Conservation (phyloP, 1,139 yeast genomes). For the Insectozyma bohioensis region DNA sequence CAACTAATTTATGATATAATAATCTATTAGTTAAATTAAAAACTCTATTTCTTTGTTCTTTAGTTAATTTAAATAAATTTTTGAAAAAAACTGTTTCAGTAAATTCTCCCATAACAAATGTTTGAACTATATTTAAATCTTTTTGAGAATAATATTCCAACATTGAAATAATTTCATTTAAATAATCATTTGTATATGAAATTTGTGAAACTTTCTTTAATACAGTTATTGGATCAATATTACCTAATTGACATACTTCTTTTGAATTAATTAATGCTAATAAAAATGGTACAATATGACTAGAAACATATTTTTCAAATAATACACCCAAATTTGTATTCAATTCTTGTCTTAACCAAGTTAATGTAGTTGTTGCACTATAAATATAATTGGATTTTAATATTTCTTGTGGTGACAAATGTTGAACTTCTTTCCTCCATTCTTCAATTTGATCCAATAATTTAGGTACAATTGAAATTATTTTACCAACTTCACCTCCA, state of each 20-base stretch:
- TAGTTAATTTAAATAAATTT: slow-evolving; percentile 58
- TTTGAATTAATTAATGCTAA: slow-evolving; percentile 66
- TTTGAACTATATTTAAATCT: slow-evolving; percentile 63
- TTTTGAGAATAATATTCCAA: slow-evolving; percentile 47
- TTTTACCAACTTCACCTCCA: slow-evolving; percentile 24
- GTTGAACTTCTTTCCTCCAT: slow-evolving; percentile 38
- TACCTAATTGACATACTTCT: slow-evolving; percentile 79
- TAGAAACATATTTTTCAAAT: slow-evolving; percentile 37
- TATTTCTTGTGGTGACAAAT: slow-evolving; percentile 44
- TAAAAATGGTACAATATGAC: slow-evolving; percentile 67
- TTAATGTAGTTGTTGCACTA: slow-evolving; percentile 45
- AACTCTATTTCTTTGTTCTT: slow-evolving; percentile 49
- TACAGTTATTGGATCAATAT: slow-evolving; percentile 53
- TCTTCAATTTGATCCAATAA: slow-evolving; percentile 45
- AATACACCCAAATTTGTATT: slow-evolving; percentile 41
- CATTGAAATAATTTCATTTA: slow-evolving; percentile 49
- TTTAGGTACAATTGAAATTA: slow-evolving; percentile 25
- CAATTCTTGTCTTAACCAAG: slow-evolving; percentile 44
- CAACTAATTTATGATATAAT: slow-evolving; percentile 65
- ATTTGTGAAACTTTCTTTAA: slow-evolving; percentile 61
- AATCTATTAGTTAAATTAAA: slow-evolving; percentile 53
- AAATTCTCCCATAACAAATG: slow-evolving; percentile 65
- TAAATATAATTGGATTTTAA: slow-evolving; percentile 48
- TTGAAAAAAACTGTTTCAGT: slow-evolving; percentile 75
- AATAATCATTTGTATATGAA: slow-evolving; percentile 45